A percentile compares a stretch with the other conserved stretches of the same genome.
Evolutionary conservation across 257 asterid genomes (phyloP).

Genomic region (Striga asiatica): DNA sequence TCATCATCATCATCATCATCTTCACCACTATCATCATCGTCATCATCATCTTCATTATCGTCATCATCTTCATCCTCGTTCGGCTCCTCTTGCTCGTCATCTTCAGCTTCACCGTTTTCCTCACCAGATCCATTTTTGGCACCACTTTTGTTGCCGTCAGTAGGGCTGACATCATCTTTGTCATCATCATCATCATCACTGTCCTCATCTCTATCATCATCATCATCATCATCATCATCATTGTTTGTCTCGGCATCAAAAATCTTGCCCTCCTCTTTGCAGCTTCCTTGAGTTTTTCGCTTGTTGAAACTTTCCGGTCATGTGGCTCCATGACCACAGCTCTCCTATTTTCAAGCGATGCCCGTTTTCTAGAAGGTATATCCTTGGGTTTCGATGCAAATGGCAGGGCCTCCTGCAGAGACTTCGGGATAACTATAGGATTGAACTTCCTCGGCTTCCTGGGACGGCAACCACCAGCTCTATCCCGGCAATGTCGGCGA

Average conservation of each 20-base stretch:
- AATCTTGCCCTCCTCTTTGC: slow-evolving; percentile 45
- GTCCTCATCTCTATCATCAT: too few relatives aligned
- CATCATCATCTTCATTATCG: slow-evolving; percentile 6
- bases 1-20: neutral
- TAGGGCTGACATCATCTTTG: slow-evolving; percentile 18
- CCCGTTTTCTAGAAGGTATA: slow-evolving; percentile 32
- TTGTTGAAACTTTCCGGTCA: slow-evolving; percentile 74
- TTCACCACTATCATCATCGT: neutral
- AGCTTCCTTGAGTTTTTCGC: slow-evolving; percentile 50
- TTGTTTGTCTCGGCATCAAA: slow-evolving; percentile 21
- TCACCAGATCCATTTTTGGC: slow-evolving; percentile 21
- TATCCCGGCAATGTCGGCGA: slow-evolving; percentile 67
- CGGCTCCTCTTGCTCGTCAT: slow-evolving; percentile 7
- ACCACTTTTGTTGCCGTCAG: slow-evolving; percentile 14
- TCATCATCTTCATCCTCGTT: slow-evolving; percentile 10
- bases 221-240: slow-evolving; percentile 15
- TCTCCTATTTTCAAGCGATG: slow-evolving; percentile 39
- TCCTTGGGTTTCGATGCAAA: slow-evolving; percentile 75
- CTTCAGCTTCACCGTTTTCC: slow-evolving; percentile 18
- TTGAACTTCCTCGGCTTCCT: slow-evolving; percentile 79
- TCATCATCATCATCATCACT: slow-evolving; percentile 20
- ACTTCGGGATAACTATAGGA: slow-evolving; percentile 69
- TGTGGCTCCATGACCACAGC: slow-evolving; percentile 85
- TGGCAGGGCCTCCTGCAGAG: slow-evolving; percentile 61
- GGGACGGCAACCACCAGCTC: slow-evolving; percentile 13